Base-by-base conservation (phyloP, 2,329 filamentous ascomycete species). In the Elsinoe fawcettii region DNA sequence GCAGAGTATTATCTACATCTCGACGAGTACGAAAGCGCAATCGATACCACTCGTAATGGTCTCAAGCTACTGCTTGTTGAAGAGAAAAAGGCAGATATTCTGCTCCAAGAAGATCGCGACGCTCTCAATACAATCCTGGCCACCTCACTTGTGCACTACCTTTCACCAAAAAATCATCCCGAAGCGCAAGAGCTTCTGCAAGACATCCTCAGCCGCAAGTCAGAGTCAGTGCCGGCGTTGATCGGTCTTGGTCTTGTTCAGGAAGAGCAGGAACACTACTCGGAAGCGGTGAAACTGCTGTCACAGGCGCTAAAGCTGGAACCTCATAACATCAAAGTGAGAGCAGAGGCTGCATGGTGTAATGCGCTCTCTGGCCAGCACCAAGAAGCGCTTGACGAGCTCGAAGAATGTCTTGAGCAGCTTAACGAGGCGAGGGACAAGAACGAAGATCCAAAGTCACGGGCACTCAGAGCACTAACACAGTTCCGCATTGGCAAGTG, bases 201-300 rank as follows among this genome's bases (percentile, higher is more conserved):
- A 63, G 81, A 81, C 27, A 87, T 97, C 4, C 77, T 99, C 0
- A 76, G 82, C 49, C 82, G 87, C 23, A 90, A 95, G 58, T 80
- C 84, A 1, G 82, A 81, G 2, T 91, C 87, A 0, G 95, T 90
- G 0, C 75, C 84, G 27, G 91, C 91, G 2, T 76, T 99, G 60
- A 88, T 97, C 46, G 93, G 93, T 0, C 83, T 96, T 32, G 95
- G 93, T 1, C 73, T 97, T 22, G 92, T 99, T 39, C 86, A 91
- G 47, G 90, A 96, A 70, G 93, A 97, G 65, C 90, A 96, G 62
- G 87, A 96, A 65, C 87, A 97, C 61, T 96, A 88, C 65, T 77
- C 81, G 47, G 80, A 89, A 65, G 93, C 95, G 0, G 83, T 91
- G 37, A 81, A 86, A 25, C 96, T 95, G 66, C 74, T 99, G 11